These are phyloP conservation scores for Kandelia obovata DNA, from an alignment of 345 rosid genomes.

Conservation along the genomic window DNA sequence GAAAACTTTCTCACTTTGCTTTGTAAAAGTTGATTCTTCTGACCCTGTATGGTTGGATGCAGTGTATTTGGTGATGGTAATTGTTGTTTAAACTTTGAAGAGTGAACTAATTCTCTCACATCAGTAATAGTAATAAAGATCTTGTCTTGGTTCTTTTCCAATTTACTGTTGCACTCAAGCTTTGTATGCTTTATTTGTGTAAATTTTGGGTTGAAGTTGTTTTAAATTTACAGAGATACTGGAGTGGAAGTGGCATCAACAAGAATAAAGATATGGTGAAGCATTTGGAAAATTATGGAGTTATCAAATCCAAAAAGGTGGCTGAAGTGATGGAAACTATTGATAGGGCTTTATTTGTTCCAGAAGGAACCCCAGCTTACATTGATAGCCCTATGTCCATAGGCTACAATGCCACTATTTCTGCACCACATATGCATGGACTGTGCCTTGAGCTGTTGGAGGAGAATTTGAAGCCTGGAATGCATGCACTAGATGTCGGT, in stretches of 20 bases:
- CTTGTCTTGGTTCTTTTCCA: not conserved
- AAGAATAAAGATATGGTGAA: slow-evolving; percentile 73
- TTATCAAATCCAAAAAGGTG: slow-evolving; percentile 56
- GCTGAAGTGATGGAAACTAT: slow-evolving; percentile 81
- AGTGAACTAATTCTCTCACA: not conserved
- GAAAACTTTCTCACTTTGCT: slow-evolving; percentile 9
- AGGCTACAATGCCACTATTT: slow-evolving; percentile 95
- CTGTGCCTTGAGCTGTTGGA: slow-evolving; percentile 81
- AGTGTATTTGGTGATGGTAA: not conserved
- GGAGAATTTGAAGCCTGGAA: slow-evolving; percentile 81
- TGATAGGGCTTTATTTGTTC: slow-evolving; percentile 85
- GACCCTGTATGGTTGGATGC: not conserved
- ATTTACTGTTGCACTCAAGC: not conserved
- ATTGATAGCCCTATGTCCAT: slow-evolving; percentile 79
- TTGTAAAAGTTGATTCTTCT: not conserved
- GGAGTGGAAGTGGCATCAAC: slow-evolving; percentile 44
- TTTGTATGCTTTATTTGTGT: not conserved
- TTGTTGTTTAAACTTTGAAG: not conserved
- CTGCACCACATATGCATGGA: slow-evolving; percentile 99
- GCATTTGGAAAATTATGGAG: slow-evolving; percentile 57
- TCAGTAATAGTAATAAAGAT: too few species aligned
- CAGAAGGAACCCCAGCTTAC: slow-evolving; percentile 67
- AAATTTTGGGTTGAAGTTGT: not conserved
- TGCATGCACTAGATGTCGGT: slow-evolving; percentile 92
- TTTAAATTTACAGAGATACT: slow-evolving; percentile 41